Evolutionary conservation across 805 yeast species (phyloP).

Genomic region (Myxozyma kluyveri): DNA sequence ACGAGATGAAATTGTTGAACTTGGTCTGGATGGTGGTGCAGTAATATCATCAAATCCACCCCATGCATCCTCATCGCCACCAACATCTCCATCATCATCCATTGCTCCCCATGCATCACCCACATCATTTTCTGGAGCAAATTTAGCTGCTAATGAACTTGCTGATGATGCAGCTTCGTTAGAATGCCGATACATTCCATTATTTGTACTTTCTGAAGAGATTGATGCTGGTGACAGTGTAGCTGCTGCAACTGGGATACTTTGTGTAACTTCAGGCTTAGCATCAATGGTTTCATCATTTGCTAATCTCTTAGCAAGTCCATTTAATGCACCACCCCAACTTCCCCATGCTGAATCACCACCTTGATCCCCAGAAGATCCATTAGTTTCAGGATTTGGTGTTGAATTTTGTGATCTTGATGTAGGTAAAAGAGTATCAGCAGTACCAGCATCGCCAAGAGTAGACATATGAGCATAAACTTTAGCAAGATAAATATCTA

Average conservation of each 20-base stretch:
- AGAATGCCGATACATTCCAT: too few species aligned
- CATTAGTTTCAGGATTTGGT: conserved; percentile 9
- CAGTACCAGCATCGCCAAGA: conserved; percentile 20
- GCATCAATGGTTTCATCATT: conserved; percentile 14
- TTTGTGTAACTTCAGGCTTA: conserved; percentile 15
- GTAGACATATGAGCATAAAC: conserved; percentile 48
- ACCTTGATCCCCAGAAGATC: not conserved
- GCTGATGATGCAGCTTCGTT: not conserved
- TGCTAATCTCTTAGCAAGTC: conserved; percentile 22
- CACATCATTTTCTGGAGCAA: conserved; percentile 31
- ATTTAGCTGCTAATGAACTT: not conserved
- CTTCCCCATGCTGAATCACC: conserved; percentile 1
- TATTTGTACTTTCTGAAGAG: not conserved
- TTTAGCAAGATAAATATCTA: conserved; percentile 58
- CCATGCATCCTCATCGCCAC: conserved; percentile 8
- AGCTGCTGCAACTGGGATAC: too few species aligned
- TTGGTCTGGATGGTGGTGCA: conserved; percentile 7
- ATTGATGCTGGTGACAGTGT: conserved; percentile 13
- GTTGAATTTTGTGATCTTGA: conserved; percentile 15
- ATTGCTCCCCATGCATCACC: conserved; percentile 38
- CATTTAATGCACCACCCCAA: conserved; percentile 26
- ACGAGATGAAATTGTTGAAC: not conserved
- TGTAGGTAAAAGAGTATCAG: conserved; percentile 16
- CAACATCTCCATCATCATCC: conserved; percentile 19
- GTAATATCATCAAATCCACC: conserved; percentile 2